Base-by-base conservation (phyloP, 2,329 filamentous ascomycete genomes). In the Sarocladiaceae sp. region DNA sequence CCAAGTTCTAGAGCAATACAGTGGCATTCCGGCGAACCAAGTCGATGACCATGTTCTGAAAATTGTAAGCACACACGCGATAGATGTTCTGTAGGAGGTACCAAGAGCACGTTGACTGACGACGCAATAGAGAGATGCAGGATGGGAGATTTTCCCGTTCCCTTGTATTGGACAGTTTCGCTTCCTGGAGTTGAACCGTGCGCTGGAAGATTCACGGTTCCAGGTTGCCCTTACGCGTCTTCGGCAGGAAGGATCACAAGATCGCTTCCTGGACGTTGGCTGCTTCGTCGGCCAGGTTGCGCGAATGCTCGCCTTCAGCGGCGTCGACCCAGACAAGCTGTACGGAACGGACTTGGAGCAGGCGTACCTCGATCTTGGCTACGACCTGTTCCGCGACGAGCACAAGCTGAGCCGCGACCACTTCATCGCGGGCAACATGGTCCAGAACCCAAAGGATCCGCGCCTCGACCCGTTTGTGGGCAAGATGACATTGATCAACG, bases 351-450 rank as follows among this genome's bases (percentile, higher is more conserved):
- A 79, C 48, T 48, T 76, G 3, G 64, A 71, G 33, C 51, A 64
- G 16, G 62, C 61, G 13, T 76, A 79, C 50, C 65, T 80, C 41
- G 66, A 76, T 7, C 58, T 76, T 15, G 78, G 78, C 21, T 80
- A 82, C 56, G 76, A 82, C 44, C 65, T 86, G 16, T 86, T 85
- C 60, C 68, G 71, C 37, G 82, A 84, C 48, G 33, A 35, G n/a
- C 33, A 35, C 18, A 35, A 35, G 18, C 5, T 35, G 12, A 5
- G 16, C 6, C 67, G 69, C 20, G 54, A 62, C n/a, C 63, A 62
- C 2, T 78, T 80, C 49, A 58, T 80, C 26, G 53, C 65, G 3
- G 75, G 72, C 19, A 70, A 79, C 48, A 58, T 78, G 47, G 56
- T 76, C 10, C 33, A 7, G 6, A 61, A 68, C 43, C 64, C 62